Conservation (phyloP, 2,329 filamentous ascomycete species). For the Phialemoniopsis sp. region DNA sequence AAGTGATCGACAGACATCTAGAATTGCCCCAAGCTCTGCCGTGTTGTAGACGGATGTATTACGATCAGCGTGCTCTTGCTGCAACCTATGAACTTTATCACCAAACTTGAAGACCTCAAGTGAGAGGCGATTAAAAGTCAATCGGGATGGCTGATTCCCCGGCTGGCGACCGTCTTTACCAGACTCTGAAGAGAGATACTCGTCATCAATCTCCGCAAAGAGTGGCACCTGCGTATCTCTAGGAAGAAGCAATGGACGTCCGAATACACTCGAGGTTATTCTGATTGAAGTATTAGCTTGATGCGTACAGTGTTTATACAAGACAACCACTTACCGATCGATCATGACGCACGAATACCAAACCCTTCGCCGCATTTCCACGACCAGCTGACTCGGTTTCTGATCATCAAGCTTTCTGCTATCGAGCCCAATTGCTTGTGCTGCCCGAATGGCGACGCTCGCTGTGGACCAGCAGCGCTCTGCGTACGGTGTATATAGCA, state of each 20-base stretch:
- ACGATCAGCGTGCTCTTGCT: not conserved
- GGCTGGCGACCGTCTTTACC: conserved; percentile 16
- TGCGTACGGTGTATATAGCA: conserved; percentile 18
- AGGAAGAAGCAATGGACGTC: conserved; percentile 15
- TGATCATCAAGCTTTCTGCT: not conserved
- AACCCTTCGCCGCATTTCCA: conserved; percentile 21
- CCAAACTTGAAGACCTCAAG: conserved; percentile 11
- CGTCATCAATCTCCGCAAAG: conserved; percentile 21
- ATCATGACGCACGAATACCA: conserved; percentile 22
- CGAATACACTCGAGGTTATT: conserved; percentile 19
- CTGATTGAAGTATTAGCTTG: too few species aligned
- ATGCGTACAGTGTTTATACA: not conserved
- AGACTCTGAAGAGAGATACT: conserved; percentile 13
- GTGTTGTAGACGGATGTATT: not conserved
- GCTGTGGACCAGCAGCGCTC: conserved; percentile 23
- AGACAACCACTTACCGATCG: conserved; percentile 14
- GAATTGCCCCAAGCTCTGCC: not conserved
- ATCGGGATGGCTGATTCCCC: conserved; percentile 9
- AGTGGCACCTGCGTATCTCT: conserved; percentile 6
- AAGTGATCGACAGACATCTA: not conserved
- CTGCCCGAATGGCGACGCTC: conserved; percentile 20
- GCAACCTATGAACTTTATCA: conserved; percentile 4
- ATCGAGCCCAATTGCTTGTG: conserved; percentile 21
- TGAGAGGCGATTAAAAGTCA: conserved; percentile 15
- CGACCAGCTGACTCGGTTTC: conserved; percentile 13